These are phyloP conservation scores for Phaeosphaeriaceae sp. DNA, from an alignment of 2,329 filamentous ascomycete genomes.

Conservation along the genomic window DNA sequence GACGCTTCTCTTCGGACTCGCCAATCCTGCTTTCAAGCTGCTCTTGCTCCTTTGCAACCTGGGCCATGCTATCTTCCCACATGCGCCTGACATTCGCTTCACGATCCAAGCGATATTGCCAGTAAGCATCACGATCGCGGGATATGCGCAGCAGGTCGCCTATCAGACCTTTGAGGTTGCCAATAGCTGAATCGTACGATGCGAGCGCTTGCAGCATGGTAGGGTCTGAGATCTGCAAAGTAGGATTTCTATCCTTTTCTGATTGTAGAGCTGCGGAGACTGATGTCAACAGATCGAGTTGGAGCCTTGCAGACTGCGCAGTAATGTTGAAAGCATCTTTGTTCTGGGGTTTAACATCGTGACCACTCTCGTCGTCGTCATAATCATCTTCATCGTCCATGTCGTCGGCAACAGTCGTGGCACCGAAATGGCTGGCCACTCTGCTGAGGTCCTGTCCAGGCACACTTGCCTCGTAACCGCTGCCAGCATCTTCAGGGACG, in stretches of 20 bases:
- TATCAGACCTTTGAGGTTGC: constrained; percentile 83
- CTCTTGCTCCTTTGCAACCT: constrained; percentile 94
- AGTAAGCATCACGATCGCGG: constrained; percentile 91
- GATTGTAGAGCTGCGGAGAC: constrained; percentile 82
- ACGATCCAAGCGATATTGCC: constrained; percentile 92
- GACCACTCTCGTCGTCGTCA: constrained; percentile 79
- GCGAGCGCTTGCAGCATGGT: constrained; percentile 77
- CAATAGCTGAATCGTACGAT: constrained; percentile 89
- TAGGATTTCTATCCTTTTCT: constrained; percentile 74
- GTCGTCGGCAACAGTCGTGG: constrained; percentile 64
- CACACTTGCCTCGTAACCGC: constrained; percentile 64
- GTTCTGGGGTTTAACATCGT: constrained; percentile 73
- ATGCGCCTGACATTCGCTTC: constrained; percentile 91
- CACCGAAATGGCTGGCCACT: constrained; percentile 57
- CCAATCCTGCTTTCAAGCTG: constrained; percentile 85
- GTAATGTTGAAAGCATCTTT: constrained; percentile 98
- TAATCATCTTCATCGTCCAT: constrained; percentile 73
- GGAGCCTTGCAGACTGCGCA: constrained; percentile 90
- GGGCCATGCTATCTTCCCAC: constrained; percentile 98
- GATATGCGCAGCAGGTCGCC: constrained; percentile 91
- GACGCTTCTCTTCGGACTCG: constrained; percentile 88
- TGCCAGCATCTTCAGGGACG: constrained; percentile 62
- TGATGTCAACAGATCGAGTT: constrained; percentile 86
- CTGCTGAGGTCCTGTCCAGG: constrained; percentile 61
- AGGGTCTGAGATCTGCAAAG: constrained; percentile 76